Evolutionary conservation across 441 rosid species (phyloP).

Genomic region (Croton laevigatus): DNA sequence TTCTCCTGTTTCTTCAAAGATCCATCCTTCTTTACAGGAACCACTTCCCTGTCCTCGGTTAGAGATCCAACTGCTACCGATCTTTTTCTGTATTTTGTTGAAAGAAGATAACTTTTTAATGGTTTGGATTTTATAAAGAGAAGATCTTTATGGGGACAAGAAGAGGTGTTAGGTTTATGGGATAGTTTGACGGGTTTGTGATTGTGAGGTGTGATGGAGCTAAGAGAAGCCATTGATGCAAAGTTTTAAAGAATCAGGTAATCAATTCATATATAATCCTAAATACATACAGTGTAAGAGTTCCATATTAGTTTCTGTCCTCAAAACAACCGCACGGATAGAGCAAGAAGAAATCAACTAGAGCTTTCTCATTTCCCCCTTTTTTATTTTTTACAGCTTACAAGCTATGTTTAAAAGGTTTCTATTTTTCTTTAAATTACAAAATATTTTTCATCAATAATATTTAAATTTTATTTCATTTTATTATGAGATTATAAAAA

Average conservation of each 20-base stretch:
- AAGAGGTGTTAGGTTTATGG: constrained; percentile 12
- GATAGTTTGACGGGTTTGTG: constrained; percentile 20
- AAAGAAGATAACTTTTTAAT: constrained; percentile 20
- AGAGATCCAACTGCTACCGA: constrained; percentile 45
- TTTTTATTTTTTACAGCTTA: not conserved
- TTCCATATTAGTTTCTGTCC: not conserved
- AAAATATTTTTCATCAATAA: too few species aligned
- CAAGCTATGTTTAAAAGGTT: too few species aligned
- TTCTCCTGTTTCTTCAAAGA: constrained; percentile 21
- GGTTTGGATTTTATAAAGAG: constrained; percentile 11
- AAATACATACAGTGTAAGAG: too few species aligned
- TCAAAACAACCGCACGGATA: not conserved
- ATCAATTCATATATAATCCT: too few species aligned
- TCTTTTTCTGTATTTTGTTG: constrained; percentile 24
- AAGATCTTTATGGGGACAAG: constrained; percentile 12
- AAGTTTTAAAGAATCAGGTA: not conserved
- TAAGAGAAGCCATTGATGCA: constrained; percentile 36
- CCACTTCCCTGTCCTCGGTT: constrained; percentile 51
- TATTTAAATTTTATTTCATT: too few species aligned
- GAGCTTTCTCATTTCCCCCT: not conserved
- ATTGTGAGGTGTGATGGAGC: constrained; percentile 21
- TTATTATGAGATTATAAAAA: too few species aligned
- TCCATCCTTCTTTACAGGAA: constrained; percentile 29
- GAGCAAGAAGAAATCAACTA: not conserved
- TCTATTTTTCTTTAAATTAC: too few species aligned